A percentile compares a stretch with the other conserved stretches of the same genome.
phyloP scores from a whole-genome alignment of 169 alveolate species.

The Cryptosporidium sp. region DNA sequence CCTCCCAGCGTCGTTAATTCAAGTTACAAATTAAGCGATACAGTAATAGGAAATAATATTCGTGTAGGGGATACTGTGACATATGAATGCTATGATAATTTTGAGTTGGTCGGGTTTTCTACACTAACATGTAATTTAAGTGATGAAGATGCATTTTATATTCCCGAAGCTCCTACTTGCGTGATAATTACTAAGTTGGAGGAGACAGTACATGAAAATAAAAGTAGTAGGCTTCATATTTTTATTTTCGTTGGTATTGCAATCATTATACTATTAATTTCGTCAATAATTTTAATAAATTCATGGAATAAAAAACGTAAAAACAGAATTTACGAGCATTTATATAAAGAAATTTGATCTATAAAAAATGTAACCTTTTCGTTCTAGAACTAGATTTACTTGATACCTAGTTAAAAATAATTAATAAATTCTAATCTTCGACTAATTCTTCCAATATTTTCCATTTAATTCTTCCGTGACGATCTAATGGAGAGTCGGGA shows the following conservation, averaged over 20 bases:
- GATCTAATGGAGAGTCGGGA: conserved; percentile 66
- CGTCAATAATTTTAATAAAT: background rate
- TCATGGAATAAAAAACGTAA: conserved; percentile 29
- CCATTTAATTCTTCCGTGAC: conserved; percentile 54
- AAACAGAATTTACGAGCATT: background rate
- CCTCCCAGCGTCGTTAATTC: conserved; percentile 57
- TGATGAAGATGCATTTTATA: conserved; percentile 44
- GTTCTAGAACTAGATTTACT: background rate
- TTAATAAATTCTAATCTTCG: conserved; percentile 1
- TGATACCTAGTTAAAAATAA: background rate
- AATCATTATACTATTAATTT: conserved; percentile 10
- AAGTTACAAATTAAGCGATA: conserved; percentile 57
- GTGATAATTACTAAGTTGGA: background rate
- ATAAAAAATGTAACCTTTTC: background rate
- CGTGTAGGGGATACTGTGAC: conserved; percentile 75
- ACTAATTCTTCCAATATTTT: conserved; percentile 33
- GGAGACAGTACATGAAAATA: background rate
- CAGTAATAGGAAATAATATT: conserved; percentile 49
- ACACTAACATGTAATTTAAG: conserved; percentile 61
- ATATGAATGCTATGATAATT: conserved; percentile 56
- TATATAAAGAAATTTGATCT: background rate
- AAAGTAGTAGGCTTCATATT: background rate
- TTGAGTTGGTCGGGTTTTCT: conserved; percentile 34
- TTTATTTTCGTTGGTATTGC: conserved; percentile 6
- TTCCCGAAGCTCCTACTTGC: conserved; percentile 53